A percentile compares a stretch with the other conserved stretches of the same genome.
These are phyloP conservation scores for Saccharum hybrid DNA, from an alignment of 202 grass and related monocot genomes.

Conservation along the genomic window DNA sequence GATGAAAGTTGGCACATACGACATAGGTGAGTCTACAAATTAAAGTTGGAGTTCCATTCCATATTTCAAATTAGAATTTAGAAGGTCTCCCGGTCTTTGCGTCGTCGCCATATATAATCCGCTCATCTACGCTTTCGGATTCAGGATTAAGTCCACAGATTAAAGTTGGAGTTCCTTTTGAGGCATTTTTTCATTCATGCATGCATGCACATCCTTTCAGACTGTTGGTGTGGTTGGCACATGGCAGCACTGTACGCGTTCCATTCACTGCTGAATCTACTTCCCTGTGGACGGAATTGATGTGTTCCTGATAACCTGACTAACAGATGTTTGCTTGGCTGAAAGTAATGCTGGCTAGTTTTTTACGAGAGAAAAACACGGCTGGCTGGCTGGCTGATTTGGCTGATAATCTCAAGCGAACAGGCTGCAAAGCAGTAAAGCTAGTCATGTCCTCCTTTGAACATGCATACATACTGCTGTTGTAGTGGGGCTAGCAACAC, in stretches of 20 bases:
- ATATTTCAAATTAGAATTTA: too few species aligned
- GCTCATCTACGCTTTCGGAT: neutral
- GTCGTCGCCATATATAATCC: neutral
- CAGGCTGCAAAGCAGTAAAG: neutral
- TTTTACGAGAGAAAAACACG: too few species aligned
- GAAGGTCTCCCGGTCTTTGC: neutral
- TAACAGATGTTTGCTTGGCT: too few species aligned
- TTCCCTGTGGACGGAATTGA: slow-evolving; percentile 31
- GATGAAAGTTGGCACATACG: too few species aligned
- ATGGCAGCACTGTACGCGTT: neutral
- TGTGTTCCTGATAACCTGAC: slow-evolving; percentile 20
- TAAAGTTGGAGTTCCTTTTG: slow-evolving; percentile 30
- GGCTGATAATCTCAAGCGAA: too few species aligned
- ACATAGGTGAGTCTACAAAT: neutral
- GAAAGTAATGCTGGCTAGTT: too few species aligned
- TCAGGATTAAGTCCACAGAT: neutral
- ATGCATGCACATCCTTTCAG: too few species aligned
- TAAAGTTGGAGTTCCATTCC: too few species aligned
- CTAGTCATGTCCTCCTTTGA: neutral
- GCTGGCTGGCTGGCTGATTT: too few species aligned
- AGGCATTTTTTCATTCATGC: neutral
- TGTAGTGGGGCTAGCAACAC: neutral
- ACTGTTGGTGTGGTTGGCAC: neutral
- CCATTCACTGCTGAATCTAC: neutral
- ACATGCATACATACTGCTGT: neutral